Base-by-base conservation (phyloP, 257 asterid species). In the Solanum chiquidenum region DNA sequence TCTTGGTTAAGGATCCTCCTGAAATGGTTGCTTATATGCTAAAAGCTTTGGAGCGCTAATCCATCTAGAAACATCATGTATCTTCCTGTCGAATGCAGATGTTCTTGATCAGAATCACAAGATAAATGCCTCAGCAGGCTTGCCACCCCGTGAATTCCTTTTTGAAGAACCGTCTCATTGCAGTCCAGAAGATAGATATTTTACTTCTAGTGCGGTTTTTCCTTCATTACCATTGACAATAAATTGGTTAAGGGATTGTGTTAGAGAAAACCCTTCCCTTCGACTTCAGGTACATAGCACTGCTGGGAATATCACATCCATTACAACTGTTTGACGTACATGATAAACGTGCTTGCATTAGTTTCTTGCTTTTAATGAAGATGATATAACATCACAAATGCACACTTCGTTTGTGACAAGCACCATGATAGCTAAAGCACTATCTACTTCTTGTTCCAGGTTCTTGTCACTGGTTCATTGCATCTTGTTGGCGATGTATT, bases 401-500 rank as follows among this genome's bases (percentile, higher is more conserved):
- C 40, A 16, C 11, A 40, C 68, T 38, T 27, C 12, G 12, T 44
- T 84, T 82, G 46, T 49, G 46, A 58, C 74, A 76, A 55, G 58
- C 58, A 38, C 55, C 83, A 11, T 75, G 55, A 75, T 38, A 11
- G 55, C 58, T 38, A 38, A 75, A 75, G 34, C 35, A 77, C n/a
- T 29, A 44, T 79, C 6, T 80, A 46, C 68, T 80, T 46, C 55
- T 86, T 25, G 66, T 38, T 89, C 9, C 89, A 95, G 99, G 99
- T 96, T 92, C 98, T 96, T 83, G 99, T 95, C 77, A 95, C 98
- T n/a, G 99, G 98, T 27, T 96, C 98, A 6, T 87, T 96, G 88
- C 99, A 96, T 92, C 91, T 96, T 79, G 99, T 96, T 58, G 98
- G 99, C 82, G 99, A 96, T 80, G 99, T 95, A 58, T 69, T 96